Percentiles rank a stretch among this genome's conserved stretches.
Conservation (phyloP, 768 basidiomycete species). For the Gymnopilus dilepis region DNA sequence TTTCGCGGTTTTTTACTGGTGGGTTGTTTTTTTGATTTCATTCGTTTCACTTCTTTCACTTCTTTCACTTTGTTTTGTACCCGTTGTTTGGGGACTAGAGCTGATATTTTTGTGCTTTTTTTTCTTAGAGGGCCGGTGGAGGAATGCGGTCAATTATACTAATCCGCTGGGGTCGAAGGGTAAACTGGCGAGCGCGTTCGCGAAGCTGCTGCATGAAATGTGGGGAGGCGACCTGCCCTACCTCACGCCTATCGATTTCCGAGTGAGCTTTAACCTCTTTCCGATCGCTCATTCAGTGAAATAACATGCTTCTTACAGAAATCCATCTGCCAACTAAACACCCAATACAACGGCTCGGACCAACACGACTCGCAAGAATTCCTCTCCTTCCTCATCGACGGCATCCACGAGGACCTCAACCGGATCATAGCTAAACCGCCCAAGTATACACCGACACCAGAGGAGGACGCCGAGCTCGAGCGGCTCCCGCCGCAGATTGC, state of each 20-base stretch:
- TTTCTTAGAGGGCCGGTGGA: slow-evolving; percentile 77
- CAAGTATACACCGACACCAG: slow-evolving; percentile 66
- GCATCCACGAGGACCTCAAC: slow-evolving; percentile 89
- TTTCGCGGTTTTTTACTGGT: slow-evolving; percentile 93
- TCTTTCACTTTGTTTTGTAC: too few species aligned
- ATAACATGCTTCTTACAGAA: slow-evolving; percentile 32
- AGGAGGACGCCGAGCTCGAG: slow-evolving; percentile 89
- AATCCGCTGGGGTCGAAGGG: slow-evolving; percentile 93
- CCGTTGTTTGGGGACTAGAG: too few species aligned
- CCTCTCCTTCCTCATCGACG: slow-evolving; percentile 90
- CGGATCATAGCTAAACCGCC: slow-evolving; percentile 78
- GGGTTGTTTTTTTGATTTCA: slow-evolving; percentile 27
- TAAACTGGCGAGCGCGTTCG: slow-evolving; percentile 78
- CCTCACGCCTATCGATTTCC: slow-evolving; percentile 80
- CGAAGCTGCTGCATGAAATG: slow-evolving; percentile 81
- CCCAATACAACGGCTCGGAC: slow-evolving; percentile 82
- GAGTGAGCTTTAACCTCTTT: slow-evolving; percentile 54
- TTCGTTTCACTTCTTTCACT: neutral
- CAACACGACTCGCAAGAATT: slow-evolving; percentile 99
- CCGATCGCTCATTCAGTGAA: neutral
- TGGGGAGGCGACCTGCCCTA: slow-evolving; percentile 88
- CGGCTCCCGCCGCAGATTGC: slow-evolving; percentile 85
- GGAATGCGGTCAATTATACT: slow-evolving; percentile 78
- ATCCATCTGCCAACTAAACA: slow-evolving; percentile 53
- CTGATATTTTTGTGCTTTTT: slow-evolving; percentile 50